phyloP scores from a whole-genome alignment of 495 filamentous ascomycete species.

The Penicillium alfredii region DNA sequence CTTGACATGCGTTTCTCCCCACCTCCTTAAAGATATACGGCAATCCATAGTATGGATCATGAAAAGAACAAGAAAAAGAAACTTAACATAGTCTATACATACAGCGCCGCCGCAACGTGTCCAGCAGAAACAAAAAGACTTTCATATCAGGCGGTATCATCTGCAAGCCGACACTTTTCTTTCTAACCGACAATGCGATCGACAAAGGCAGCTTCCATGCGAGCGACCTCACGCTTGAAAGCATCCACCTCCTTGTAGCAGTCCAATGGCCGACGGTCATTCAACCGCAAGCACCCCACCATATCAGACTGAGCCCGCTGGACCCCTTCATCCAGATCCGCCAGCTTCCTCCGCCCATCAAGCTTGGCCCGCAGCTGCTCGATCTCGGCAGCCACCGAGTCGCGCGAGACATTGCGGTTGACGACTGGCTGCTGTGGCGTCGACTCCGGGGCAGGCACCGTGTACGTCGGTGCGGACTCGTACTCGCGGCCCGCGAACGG shows the following conservation, averaged over 20 bases:
- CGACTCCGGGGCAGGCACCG: constrained; percentile 12
- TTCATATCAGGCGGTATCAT: constrained; percentile 12
- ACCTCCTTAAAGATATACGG: background rate
- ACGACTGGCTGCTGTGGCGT: constrained; percentile 14
- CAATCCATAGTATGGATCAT: no score
- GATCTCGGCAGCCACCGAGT: constrained; percentile 59
- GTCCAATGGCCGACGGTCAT: constrained; percentile 87
- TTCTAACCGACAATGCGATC: constrained; percentile 65
- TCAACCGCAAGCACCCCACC: constrained; percentile 71
- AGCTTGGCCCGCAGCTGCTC: constrained; percentile 68
- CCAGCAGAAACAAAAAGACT: constrained; percentile 7
- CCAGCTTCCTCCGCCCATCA: constrained; percentile 66
- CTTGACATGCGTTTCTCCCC: no score
- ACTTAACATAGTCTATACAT: constrained; percentile 27
- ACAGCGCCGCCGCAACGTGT: constrained; percentile 23
- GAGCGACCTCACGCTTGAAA: constrained; percentile 82
- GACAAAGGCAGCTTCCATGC: constrained; percentile 79
- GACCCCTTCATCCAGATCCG: constrained; percentile 57
- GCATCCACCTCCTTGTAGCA: constrained; percentile 92
- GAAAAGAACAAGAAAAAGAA: constrained; percentile 21
- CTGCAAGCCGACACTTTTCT: background rate
- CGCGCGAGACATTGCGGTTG: constrained; percentile 44
- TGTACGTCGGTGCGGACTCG: constrained; percentile 20
- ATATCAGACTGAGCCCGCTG: constrained; percentile 71
- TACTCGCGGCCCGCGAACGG: constrained; percentile 42